Evolutionary conservation across 345 rosid genomes (phyloP), one percentile per base, ranked within the genome.

Genomic region (Citrus sp.): DNA sequence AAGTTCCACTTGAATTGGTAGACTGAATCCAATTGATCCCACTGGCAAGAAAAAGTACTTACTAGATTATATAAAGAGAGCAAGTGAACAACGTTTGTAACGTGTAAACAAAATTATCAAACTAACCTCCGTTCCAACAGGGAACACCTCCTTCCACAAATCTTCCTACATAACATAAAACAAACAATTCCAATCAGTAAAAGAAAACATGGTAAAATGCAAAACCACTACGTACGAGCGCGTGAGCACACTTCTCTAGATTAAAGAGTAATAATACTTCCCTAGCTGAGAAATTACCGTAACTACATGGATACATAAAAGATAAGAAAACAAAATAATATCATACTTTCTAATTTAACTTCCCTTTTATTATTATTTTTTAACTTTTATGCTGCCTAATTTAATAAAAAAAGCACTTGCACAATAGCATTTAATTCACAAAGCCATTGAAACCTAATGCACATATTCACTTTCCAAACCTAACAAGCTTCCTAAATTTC

Each of bases 91-190:
- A 34, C 4, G 42, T 24, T 30, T 55, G 8, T 64, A 12, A 79
- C 2, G 35, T 35, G 7, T 46, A 81, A 80, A 32, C 6, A 19
- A 63, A 61, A 73, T 49, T 75, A 25, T 64, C 28, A 71, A 42
- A 42, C 84, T 71, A 85, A 94, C 98, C 98, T 94, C 99, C 3
- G 97, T 91, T 58, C 99, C 99, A 78, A 95, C 98, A 14, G 98
- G 98, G 80, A 92, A 92, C 19, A 85, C 92, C 55, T 78, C 87
- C 86, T 85, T 92, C 99, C 99, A 95, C 34, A 95, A 81, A 82
- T 91, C 99, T 80, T 95, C 96, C 99, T 95, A 83, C 79, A 88
- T 32, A 65, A 73, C 37, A 82, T 27, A 78, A 30, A 72, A 72
- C 63, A 25, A 55, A 80, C 42, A 80, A 69, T 8, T n/a, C 59